phyloP scores from a whole-genome alignment of 2,329 filamentous ascomycete species.

The Alternaria sp. region DNA sequence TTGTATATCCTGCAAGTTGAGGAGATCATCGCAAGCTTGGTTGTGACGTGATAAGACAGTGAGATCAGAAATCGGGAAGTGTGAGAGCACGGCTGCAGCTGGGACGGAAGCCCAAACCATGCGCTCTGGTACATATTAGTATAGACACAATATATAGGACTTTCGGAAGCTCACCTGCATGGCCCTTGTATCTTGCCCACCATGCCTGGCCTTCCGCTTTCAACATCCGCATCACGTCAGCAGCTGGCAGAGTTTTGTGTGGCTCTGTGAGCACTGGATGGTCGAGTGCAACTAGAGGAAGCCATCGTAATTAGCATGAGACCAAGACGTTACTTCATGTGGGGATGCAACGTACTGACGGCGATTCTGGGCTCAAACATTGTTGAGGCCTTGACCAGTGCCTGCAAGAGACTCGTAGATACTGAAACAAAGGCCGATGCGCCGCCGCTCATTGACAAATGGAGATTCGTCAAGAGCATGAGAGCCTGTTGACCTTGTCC shows the following conservation, averaged over 20 bases:
- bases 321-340: not conserved
- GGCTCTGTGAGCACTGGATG: not conserved
- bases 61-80: not conserved
- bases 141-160: too few relatives aligned
- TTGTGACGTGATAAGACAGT: not conserved
- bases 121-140: not conserved
- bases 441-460: constrained; percentile 6
- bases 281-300: not conserved
- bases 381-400: not conserved
- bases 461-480: not conserved
- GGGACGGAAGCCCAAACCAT: not conserved
- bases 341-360: not conserved
- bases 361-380: constrained; percentile 10
- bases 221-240: not conserved
- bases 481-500: not conserved
- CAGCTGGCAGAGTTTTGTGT: not conserved
- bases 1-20: not conserved
- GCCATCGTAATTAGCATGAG: not conserved
- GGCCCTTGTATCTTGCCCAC: constrained; percentile 11
- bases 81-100: not conserved
- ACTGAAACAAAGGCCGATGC: constrained; percentile 12
- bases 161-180: not conserved
- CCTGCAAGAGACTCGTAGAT: constrained; percentile 8
- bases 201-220: not conserved
- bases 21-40: not conserved